These are phyloP conservation scores for Phaeoacremonium minimum DNA, from an alignment of 2,329 filamentous ascomycete genomes.

Conservation along the genomic window DNA sequence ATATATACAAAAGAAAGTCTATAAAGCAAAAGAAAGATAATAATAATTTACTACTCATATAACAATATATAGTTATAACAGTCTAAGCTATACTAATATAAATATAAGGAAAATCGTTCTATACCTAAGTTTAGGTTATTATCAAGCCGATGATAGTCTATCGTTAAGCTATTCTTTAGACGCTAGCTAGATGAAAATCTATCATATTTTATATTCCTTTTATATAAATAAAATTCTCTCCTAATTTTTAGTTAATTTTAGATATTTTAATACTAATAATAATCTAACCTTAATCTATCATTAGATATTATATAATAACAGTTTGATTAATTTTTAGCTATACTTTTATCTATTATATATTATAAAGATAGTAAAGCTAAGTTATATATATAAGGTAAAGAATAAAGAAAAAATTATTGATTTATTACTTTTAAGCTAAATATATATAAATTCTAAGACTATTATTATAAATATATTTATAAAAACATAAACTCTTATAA, in stretches of 20 bases:
- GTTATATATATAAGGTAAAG: too few relatives aligned
- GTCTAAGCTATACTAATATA: too few relatives aligned
- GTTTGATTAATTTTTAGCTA: too few relatives aligned
- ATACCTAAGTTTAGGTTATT: constrained; percentile 3
- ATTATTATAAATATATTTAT: not conserved
- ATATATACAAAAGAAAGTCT: constrained; percentile 2
- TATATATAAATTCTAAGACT: constrained; percentile 1
- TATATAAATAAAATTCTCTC: too few relatives aligned
- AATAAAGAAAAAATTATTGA: not conserved
- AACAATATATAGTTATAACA: constrained; percentile 1
- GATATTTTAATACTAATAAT: not conserved
- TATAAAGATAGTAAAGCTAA: too few relatives aligned
- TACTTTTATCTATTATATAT: too few relatives aligned
- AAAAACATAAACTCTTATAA: not conserved
- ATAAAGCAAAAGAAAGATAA: constrained; percentile 1
- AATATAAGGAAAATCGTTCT: too few relatives aligned
- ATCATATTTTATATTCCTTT: too few relatives aligned
- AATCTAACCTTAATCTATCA: not conserved
- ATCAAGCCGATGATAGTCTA: not conserved
- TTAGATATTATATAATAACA: not conserved
- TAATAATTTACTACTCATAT: not conserved
- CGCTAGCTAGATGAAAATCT: too few relatives aligned
- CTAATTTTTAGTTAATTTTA: not conserved
- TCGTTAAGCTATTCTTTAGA: too few relatives aligned
- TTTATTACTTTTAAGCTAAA: not conserved